A percentile compares a stretch with the other conserved stretches of the same genome.
These are phyloP conservation scores for Laguncularia racemosa DNA, from an alignment of 345 rosid species.

Conservation along the genomic window DNA sequence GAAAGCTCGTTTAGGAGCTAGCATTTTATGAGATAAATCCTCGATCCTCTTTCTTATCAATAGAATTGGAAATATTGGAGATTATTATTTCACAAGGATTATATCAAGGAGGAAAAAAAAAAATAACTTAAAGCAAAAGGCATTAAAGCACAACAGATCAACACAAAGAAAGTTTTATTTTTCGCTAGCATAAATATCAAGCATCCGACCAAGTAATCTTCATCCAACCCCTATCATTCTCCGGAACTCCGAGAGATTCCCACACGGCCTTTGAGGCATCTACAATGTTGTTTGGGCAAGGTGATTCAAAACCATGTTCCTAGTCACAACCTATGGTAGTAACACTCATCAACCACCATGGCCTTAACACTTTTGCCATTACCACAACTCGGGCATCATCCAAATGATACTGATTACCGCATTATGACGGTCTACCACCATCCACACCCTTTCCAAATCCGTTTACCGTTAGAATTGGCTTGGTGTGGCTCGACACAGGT, in stretches of 20 bases:
- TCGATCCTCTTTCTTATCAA: too few relatives aligned
- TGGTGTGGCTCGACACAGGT: not conserved
- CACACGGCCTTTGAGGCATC: slow-evolving; percentile 2
- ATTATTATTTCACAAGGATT: too few relatives aligned
- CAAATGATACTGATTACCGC: not conserved
- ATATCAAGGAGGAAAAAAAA: too few relatives aligned
- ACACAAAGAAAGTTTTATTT: too few relatives aligned
- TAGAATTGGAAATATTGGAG: too few relatives aligned
- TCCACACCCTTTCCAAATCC: not conserved
- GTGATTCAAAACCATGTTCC: not conserved
- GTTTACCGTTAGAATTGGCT: slow-evolving; percentile 5
- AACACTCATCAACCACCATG: slow-evolving; percentile 3
- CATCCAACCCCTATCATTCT: not conserved
- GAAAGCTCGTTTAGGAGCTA: too few relatives aligned
- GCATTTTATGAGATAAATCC: too few relatives aligned
- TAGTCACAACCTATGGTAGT: not conserved
- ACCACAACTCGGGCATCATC: not conserved
- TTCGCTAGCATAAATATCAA: not conserved
- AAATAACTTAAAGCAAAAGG: too few relatives aligned
- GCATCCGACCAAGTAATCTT: not conserved
- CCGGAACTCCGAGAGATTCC: slow-evolving; percentile 2
- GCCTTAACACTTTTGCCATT: slow-evolving; percentile 3
- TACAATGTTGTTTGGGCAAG: not conserved
- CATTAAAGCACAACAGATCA: too few relatives aligned
- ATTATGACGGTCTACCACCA: not conserved